Evolutionary conservation across 1,284 basidiomycete species (phyloP).

Genomic region (Ceratobasidium sp.): DNA sequence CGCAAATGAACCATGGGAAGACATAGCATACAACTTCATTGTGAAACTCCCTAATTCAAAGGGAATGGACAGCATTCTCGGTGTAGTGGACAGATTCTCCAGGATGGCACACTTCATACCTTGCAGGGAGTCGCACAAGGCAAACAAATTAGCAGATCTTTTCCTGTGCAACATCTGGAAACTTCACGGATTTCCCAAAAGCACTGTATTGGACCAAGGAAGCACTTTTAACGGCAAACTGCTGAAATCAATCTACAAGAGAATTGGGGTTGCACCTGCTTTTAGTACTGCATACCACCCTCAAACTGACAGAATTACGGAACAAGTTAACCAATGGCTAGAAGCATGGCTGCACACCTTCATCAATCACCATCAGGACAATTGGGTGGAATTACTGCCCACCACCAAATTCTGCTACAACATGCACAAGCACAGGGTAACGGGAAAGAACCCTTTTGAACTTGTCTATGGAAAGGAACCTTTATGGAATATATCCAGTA

Average conservation of each 20-base stretch:
- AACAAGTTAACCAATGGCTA: too few relatives aligned
- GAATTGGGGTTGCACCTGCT: slow-evolving; percentile 36
- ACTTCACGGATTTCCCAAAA: slow-evolving; percentile 40
- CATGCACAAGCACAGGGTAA: too few relatives aligned
- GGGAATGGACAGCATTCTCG: slow-evolving; percentile 42
- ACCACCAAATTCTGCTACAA: too few relatives aligned
- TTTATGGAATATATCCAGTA: slow-evolving; percentile 32
- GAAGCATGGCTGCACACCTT: too few relatives aligned
- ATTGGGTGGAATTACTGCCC: too few relatives aligned
- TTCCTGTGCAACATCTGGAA: slow-evolving; percentile 41
- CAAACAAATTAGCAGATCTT: too few relatives aligned
- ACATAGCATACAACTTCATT: slow-evolving; percentile 21
- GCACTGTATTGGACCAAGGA: too few relatives aligned
- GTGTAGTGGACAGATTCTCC: slow-evolving; percentile 43
- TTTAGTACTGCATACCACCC: too few relatives aligned
- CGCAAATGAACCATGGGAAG: slow-evolving; percentile 40
- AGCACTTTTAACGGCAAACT: slow-evolving; percentile 38
- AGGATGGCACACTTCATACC: too few relatives aligned
- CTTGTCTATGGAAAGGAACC: slow-evolving; percentile 16
- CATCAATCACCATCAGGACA: too few relatives aligned
- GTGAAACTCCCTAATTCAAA: slow-evolving; percentile 37
- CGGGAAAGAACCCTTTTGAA: slow-evolving; percentile 44
- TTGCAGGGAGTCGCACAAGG: too few relatives aligned
- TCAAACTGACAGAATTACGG: too few relatives aligned
- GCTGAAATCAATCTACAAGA: slow-evolving; percentile 18